A percentile compares a stretch with the other conserved stretches of the same genome.
These are phyloP conservation scores for Geosmithia flava DNA, from an alignment of 2,329 filamentous ascomycete species.

Conservation along the genomic window DNA sequence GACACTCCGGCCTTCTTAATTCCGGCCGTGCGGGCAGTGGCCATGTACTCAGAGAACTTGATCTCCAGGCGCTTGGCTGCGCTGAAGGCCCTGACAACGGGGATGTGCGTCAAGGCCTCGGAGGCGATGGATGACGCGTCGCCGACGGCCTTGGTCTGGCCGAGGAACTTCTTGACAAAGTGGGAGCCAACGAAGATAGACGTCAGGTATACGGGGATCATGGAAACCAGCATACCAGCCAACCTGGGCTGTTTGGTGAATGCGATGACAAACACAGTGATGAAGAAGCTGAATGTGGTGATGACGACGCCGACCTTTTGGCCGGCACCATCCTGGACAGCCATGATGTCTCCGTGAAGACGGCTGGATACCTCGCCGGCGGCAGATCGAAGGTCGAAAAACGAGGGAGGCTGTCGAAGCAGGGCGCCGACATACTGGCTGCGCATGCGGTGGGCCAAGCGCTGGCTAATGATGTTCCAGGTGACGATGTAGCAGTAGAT, in stretches of 20 bases:
- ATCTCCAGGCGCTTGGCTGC: slow-evolving; percentile 70
- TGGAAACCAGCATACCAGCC: slow-evolving; percentile 54
- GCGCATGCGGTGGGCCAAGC: neutral
- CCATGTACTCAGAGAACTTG: slow-evolving; percentile 61
- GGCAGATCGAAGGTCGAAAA: slow-evolving; percentile 1
- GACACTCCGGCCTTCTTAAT: slow-evolving; percentile 48
- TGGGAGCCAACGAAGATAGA: slow-evolving; percentile 63
- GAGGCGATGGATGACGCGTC: slow-evolving; percentile 69
- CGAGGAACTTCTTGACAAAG: slow-evolving; percentile 35
- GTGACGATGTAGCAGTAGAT: slow-evolving; percentile 66
- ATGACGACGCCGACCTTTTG: slow-evolving; percentile 65
- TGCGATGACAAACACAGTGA: slow-evolving; percentile 69
- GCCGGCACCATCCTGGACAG: slow-evolving; percentile 75
- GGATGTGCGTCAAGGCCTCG: slow-evolving; percentile 74
- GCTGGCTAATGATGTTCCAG: slow-evolving; percentile 49
- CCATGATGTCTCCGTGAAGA: slow-evolving; percentile 73
- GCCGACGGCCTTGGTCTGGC: slow-evolving; percentile 53
- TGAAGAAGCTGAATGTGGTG: slow-evolving; percentile 57
- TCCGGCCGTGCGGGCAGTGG: slow-evolving; percentile 28
- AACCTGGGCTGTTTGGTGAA: slow-evolving; percentile 78
- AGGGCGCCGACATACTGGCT: neutral
- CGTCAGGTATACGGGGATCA: neutral
- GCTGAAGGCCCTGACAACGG: slow-evolving; percentile 76
- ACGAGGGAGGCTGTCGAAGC: neutral
- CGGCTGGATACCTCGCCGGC: slow-evolving; percentile 1